Base-by-base conservation (phyloP, 192 early-diverging fungal genomes). In the Diversispora eburnea region DNA sequence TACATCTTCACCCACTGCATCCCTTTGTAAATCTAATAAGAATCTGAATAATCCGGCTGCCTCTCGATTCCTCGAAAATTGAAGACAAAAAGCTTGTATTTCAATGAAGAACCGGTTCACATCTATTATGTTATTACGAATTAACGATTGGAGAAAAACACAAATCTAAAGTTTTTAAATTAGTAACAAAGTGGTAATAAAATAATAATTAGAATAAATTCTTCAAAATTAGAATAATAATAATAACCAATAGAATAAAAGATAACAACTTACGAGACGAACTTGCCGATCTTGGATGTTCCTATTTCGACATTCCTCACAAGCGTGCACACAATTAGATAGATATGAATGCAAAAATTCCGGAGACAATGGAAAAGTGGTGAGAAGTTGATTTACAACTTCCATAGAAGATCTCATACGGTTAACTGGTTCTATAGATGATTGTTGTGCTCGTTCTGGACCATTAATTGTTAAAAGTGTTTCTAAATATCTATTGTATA, bases 41-140 rank as follows among this genome's bases (percentile, higher is more conserved):
- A 45, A 68, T 20, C 58, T 74, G 64, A 68, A 77, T 20, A 77
- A 54, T 5, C 22, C 45, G 6, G 67, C 64, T 19, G 77, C 77
- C 52, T 72, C 77, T 67, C 73, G 25, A 43, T 61, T 66, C 49
- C 77, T 72, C 45, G 77, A 77, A 39, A 61, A 77, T 42, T 74
- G 61, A 55, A 77, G 49, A 33, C 77, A 77, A 59, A 77, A 77
- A 22, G 77, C 70, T 69, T 69, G 77, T 47, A 77, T 66, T 46
- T 77, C 77, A 22, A 77, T 60, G 22, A 77, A 49, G 15, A 63
- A 74, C 41, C 74, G 61, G 13, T 51, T 63, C 19, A 74, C 60
- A 20, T 77, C 71, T 56, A 77, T 74, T 55, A 74, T 61, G 19
- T 73, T 59, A 25, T 77, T 73, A 9, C 57, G 61, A 41, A 77